phyloP scores from a whole-genome alignment of 352 stramenopile species.

The Phytophthora gonapodyides region DNA sequence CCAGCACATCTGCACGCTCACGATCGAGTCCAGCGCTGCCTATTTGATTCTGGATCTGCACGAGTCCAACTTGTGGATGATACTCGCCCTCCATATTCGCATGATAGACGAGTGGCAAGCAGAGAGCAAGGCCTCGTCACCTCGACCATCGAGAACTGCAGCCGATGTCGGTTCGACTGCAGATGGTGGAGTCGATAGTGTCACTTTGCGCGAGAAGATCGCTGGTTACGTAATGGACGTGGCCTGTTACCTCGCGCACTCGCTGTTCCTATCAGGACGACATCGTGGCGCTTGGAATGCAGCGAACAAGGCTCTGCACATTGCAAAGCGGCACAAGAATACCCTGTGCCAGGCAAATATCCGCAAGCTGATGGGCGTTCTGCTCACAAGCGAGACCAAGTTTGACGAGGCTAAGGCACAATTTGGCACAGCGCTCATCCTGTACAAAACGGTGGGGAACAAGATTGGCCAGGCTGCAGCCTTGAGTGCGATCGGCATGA shows the following conservation, averaged over 20 bases:
- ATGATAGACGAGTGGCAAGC: slow-evolving; percentile 70
- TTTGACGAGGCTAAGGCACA: slow-evolving; percentile 84
- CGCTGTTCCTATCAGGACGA: slow-evolving; percentile 73
- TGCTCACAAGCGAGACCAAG: slow-evolving; percentile 83
- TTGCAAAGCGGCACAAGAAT: slow-evolving; percentile 77
- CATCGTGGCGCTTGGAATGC: slow-evolving; percentile 76
- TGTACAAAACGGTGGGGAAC: slow-evolving; percentile 76
- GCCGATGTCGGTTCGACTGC: not conserved
- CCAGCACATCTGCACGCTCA: slow-evolving; percentile 80
- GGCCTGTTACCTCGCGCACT: slow-evolving; percentile 74
- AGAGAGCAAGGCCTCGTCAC: slow-evolving; percentile 21
- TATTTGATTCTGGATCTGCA: slow-evolving; percentile 84
- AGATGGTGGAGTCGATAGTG: slow-evolving; percentile 12
- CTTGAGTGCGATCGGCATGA: slow-evolving; percentile 80
- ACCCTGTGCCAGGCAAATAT: slow-evolving; percentile 71
- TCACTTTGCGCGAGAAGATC: slow-evolving; percentile 50
- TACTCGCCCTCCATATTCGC: slow-evolving; percentile 70
- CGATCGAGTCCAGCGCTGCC: slow-evolving; percentile 68
- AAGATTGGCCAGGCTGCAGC: slow-evolving; percentile 79
- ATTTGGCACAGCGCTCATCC: slow-evolving; percentile 72
- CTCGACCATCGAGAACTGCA: slow-evolving; percentile 9
- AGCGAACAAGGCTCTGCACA: slow-evolving; percentile 72
- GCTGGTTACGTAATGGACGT: slow-evolving; percentile 65
- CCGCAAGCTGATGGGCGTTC: slow-evolving; percentile 76
- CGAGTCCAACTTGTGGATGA: slow-evolving; percentile 84